Evolutionary conservation across 148 eudicot genomes (phyloP).

Genomic region (Rhododendron ferrugineum): DNA sequence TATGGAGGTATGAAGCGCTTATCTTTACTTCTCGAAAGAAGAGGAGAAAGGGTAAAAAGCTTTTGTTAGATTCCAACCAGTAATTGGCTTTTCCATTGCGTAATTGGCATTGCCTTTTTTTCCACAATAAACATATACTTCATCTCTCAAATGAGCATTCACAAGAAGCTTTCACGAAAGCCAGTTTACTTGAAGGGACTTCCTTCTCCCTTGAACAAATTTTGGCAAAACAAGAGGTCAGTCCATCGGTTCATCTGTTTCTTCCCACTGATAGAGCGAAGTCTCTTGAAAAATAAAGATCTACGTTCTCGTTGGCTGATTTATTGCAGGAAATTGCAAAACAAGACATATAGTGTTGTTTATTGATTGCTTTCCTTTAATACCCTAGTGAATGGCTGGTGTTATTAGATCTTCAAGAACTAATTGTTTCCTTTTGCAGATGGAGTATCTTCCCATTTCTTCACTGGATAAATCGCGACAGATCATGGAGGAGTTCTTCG

Average conservation of each 20-base stretch:
- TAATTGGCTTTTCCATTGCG: neutral
- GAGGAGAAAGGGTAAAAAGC: neutral
- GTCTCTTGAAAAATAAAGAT: neutral
- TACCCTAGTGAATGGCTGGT: neutral
- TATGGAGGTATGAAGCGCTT: constrained; percentile 67
- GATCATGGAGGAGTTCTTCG: constrained; percentile 68
- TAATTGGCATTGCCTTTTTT: neutral
- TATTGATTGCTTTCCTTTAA: neutral
- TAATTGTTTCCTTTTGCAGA: constrained; percentile 39
- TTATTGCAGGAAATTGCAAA: neutral
- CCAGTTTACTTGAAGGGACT: neutral
- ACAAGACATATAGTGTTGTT: neutral
- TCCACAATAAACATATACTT: neutral
- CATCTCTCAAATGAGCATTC: neutral
- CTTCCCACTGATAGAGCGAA: neutral
- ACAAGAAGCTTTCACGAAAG: neutral
- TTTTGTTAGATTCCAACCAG: neutral
- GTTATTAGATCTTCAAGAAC: neutral
- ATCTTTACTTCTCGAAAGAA: neutral
- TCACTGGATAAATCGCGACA: constrained; percentile 68
- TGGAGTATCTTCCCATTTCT: constrained; percentile 83
- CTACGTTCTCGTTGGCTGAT: neutral
- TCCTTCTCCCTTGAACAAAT: neutral
- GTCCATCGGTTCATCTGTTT: neutral
- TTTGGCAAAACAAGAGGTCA: neutral